phyloP scores from a whole-genome alignment of 331 rosid species.

The Spiraea crenata region DNA sequence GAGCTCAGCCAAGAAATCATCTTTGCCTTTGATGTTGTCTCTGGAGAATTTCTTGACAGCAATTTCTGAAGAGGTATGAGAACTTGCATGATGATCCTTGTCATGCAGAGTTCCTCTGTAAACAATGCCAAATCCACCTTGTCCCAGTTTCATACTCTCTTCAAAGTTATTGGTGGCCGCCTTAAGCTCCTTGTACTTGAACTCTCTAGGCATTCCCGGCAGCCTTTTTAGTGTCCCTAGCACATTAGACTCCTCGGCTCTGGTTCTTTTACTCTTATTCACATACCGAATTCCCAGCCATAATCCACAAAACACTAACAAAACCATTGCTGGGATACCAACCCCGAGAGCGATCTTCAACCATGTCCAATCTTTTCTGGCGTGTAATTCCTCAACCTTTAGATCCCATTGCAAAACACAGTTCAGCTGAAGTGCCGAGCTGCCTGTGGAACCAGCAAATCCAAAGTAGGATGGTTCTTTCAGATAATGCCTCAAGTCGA shows the following conservation, averaged over 20 bases:
- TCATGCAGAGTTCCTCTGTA: conserved; percentile 42
- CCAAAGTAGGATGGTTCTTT: conserved; percentile 35
- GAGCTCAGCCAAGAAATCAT: conserved; percentile 56
- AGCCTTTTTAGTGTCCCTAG: conserved; percentile 33
- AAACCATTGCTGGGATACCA: conserved; percentile 24
- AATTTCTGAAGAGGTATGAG: conserved; percentile 12
- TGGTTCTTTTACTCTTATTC: conserved; percentile 29
- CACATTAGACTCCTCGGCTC: conserved; percentile 28
- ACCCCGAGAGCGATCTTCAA: conserved; percentile 33
- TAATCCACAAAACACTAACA: conserved; percentile 19
- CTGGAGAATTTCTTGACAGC: conserved; percentile 49
- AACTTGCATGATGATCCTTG: not conserved
- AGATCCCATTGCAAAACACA: conserved; percentile 44
- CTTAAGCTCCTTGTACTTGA: conserved; percentile 40
- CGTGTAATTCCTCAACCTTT: conserved; percentile 21
- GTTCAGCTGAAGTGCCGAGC: conserved; percentile 29
- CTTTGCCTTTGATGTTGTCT: conserved; percentile 41
- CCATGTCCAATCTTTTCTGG: conserved; percentile 14
- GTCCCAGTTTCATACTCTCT: conserved; percentile 42
- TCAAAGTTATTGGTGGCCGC: conserved; percentile 46
- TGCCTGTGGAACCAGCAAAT: conserved; percentile 48
- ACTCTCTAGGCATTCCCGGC: conserved; percentile 54
- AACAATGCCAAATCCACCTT: conserved; percentile 54
- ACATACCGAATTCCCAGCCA: conserved; percentile 17
- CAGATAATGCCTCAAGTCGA: conserved; percentile 30